Conservation (phyloP, 1,284 basidiomycete species). For the Phylloboletellus chloephorus region DNA sequence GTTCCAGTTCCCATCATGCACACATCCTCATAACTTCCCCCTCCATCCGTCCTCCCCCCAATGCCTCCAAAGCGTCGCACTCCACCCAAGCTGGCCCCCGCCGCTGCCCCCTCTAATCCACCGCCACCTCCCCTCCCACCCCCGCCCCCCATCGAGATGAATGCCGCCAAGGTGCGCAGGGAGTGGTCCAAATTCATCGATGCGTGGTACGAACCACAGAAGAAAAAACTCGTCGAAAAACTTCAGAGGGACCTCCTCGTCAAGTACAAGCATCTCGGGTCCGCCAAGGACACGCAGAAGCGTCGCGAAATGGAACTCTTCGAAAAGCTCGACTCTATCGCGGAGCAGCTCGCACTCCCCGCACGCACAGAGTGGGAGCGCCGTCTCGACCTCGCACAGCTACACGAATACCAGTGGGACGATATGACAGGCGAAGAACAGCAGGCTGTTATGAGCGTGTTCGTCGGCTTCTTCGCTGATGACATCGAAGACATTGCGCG, state of each 20-base stretch:
- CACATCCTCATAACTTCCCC: no score
- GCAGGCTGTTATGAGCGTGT: conserved; percentile 37
- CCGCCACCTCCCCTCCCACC: no score
- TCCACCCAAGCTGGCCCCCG: no score
- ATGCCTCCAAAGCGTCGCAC: no score
- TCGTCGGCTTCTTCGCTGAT: conserved; percentile 37
- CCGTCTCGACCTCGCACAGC: conserved; percentile 28
- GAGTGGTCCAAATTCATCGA: conserved; percentile 27
- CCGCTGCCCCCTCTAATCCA: no score
- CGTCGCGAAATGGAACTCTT: conserved; percentile 28
- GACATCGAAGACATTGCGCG: conserved; percentile 28
- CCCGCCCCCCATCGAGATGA: no score
- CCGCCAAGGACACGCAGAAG: conserved; percentile 26
- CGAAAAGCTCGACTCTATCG: conserved; percentile 21
- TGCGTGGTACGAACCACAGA: conserved; percentile 30
- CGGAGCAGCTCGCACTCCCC: conserved; percentile 24
- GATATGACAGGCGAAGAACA: conserved; percentile 31
- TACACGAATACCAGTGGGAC: conserved; percentile 29
- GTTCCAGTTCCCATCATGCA: no score
- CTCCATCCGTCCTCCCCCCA: no score
- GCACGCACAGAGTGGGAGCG: conserved; percentile 31
- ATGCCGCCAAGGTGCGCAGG: conserved; percentile 25
- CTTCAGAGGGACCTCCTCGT: conserved; percentile 27
- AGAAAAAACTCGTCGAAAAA: conserved; percentile 27
- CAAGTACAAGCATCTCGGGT: conserved; percentile 30